A percentile compares a stretch with the other conserved stretches of the same genome.
phyloP scores from a whole-genome alignment of 257 asterid genomes.

The Solanum sejunctum region DNA sequence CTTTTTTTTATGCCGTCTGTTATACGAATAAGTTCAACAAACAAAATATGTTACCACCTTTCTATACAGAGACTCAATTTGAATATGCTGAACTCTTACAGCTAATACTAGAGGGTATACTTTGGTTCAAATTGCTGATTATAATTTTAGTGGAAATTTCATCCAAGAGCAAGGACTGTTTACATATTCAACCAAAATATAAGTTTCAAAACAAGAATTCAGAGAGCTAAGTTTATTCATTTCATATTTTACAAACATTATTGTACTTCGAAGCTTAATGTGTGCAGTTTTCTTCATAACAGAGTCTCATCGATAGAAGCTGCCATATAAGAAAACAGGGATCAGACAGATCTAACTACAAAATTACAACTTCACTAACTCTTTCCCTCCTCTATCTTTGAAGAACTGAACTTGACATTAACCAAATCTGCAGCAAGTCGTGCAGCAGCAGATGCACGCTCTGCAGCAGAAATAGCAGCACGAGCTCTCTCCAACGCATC shows the following conservation, averaged over 20 bases:
- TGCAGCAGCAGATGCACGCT: conserved; percentile 92
- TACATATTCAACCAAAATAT: neutral
- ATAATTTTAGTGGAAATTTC: neutral
- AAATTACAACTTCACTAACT: neutral
- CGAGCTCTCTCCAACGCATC: conserved; percentile 63
- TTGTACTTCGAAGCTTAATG: neutral
- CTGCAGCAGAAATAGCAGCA: conserved; percentile 77
- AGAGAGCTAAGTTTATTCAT: neutral
- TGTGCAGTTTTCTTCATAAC: neutral
- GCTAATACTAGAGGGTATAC: neutral
- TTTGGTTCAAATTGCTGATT: neutral
- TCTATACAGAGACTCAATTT: neutral
- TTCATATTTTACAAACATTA: neutral
- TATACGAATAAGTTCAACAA: too few relatives aligned
- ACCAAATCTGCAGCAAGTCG: conserved; percentile 78
- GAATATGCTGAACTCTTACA: neutral
- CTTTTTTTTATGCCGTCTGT: neutral
- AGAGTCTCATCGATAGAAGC: neutral
- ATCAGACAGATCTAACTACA: neutral
- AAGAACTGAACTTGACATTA: conserved; percentile 21
- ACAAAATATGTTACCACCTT: too few relatives aligned
- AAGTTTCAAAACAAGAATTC: neutral
- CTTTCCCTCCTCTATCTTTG: conserved; percentile 23
- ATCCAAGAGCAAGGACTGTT: neutral
- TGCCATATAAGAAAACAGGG: neutral